A percentile compares a stretch with the other conserved stretches of the same genome.
These are phyloP conservation scores for Vaccinium darrowii DNA, from an alignment of 148 eudicot genomes.

Conservation along the genomic window DNA sequence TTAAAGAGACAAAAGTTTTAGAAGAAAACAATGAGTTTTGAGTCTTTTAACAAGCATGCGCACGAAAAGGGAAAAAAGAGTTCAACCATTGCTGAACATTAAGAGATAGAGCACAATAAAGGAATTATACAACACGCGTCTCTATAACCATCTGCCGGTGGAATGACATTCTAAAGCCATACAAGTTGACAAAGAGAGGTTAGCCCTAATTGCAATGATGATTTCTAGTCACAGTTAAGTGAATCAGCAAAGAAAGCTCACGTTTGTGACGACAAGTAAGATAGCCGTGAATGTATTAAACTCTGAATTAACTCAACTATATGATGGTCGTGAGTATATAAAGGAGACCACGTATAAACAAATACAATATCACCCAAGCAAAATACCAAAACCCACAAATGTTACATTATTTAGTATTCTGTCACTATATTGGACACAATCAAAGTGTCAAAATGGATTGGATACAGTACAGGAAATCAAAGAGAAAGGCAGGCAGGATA, in stretches of 20 bases:
- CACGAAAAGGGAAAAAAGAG: background rate
- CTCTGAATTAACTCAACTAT: background rate
- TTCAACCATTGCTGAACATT: background rate
- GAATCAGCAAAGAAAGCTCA: background rate
- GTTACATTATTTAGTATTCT: background rate
- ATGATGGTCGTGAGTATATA: background rate
- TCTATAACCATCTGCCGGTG: background rate
- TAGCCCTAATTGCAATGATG: background rate
- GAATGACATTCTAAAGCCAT: background rate
- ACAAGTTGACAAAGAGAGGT: background rate
- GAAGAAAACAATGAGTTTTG: background rate
- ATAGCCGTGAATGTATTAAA: background rate
- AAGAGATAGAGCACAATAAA: background rate
- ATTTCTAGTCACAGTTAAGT: background rate
- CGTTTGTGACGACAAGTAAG: background rate
- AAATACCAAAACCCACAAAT: background rate
- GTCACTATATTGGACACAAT: background rate
- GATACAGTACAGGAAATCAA: background rate
- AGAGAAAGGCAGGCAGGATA: background rate
- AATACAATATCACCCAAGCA: background rate
- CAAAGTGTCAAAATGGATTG: background rate
- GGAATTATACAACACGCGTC: slow-evolving; percentile 3
- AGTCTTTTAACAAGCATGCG: background rate
- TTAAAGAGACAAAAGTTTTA: slow-evolving; percentile 22
- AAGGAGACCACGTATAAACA: background rate